A percentile compares a stretch with the other conserved stretches of the same genome.
Conservation (phyloP, 2,329 filamentous ascomycete species). For the Geosmithia morbida region DNA sequence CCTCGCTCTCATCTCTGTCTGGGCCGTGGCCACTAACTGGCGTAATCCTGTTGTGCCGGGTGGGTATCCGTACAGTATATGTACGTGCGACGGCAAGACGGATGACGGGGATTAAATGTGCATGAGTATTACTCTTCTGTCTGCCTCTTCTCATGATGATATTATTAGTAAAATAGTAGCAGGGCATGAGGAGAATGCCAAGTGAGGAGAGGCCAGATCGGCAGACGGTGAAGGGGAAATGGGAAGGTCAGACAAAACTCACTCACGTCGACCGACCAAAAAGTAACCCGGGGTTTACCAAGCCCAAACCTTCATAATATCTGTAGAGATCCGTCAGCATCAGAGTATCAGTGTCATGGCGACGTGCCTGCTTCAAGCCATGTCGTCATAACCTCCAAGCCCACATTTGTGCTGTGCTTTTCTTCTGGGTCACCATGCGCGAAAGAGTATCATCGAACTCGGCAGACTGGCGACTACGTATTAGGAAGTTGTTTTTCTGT, state of each 20-base stretch:
- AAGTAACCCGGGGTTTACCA: no score
- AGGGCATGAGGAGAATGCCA: not conserved
- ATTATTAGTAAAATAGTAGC: not conserved
- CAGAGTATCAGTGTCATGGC: not conserved
- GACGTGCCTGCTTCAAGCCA: not conserved
- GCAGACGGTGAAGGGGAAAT: not conserved
- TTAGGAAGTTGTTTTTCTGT: no score
- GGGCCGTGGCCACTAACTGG: no score
- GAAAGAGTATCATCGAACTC: no score
- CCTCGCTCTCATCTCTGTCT: no score
- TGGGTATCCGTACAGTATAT: not conserved
- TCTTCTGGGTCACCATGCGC: not conserved
- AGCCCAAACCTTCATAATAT: not conserved
- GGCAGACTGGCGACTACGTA: no score
- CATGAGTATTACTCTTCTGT: no score
- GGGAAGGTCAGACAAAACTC: not conserved
- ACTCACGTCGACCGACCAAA: not conserved
- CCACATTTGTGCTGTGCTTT: not conserved
- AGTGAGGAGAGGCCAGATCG: not conserved
- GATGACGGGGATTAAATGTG: no score
- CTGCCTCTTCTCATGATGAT: not conserved
- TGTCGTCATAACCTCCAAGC: not conserved
- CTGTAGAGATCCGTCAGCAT: not conserved
- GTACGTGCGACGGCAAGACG: not conserved
- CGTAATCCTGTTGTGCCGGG: not conserved